Percentiles rank a stretch among this genome's conserved stretches.
Evolutionary conservation across 2,329 filamentous ascomycete genomes (phyloP).

Genomic region (Cercospora citrullina): DNA sequence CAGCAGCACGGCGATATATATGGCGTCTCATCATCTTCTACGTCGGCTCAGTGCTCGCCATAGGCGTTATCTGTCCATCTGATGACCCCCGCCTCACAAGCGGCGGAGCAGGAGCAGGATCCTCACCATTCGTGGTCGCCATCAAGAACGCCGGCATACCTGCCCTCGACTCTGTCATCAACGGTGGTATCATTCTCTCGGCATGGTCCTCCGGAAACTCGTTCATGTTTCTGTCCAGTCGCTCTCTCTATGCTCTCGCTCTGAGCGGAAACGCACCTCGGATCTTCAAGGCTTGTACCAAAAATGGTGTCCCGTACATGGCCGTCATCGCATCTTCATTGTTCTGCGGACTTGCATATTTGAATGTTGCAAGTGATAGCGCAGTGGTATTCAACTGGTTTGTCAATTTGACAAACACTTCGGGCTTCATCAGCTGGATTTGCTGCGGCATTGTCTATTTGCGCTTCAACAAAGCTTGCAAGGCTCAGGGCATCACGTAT

Average conservation of each 20-base stretch:
- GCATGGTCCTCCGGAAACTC: conserved; percentile 60
- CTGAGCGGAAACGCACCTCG: conserved; percentile 65
- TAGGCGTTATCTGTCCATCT: conserved; percentile 60
- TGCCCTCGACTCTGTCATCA: conserved; percentile 65
- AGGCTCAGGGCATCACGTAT: conserved; percentile 52
- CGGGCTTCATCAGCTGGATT: conserved; percentile 57
- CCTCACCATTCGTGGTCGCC: conserved; percentile 39
- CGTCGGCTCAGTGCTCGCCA: conserved; percentile 58
- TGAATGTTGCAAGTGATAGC: conserved; percentile 49
- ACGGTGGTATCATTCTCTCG: conserved; percentile 66
- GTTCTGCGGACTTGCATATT: conserved; percentile 51
- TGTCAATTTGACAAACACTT: conserved; percentile 65
- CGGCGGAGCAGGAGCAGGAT: conserved; percentile 26
- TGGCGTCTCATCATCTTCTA: conserved; percentile 65
- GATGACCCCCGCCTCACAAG: conserved; percentile 53
- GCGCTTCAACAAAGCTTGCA: conserved; percentile 61
- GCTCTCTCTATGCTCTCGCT: conserved; percentile 57
- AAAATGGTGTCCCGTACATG: conserved; percentile 57
- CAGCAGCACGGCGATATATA: conserved; percentile 60
- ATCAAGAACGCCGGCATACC: conserved; percentile 53
- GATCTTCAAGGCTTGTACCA: conserved; percentile 56
- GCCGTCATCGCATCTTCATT: conserved; percentile 48
- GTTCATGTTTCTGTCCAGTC: conserved; percentile 55
- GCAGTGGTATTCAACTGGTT: conserved; percentile 65
- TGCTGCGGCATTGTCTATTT: conserved; percentile 58